Conservation (phyloP, 805 yeast genomes). For the Candida bentonensis region DNA sequence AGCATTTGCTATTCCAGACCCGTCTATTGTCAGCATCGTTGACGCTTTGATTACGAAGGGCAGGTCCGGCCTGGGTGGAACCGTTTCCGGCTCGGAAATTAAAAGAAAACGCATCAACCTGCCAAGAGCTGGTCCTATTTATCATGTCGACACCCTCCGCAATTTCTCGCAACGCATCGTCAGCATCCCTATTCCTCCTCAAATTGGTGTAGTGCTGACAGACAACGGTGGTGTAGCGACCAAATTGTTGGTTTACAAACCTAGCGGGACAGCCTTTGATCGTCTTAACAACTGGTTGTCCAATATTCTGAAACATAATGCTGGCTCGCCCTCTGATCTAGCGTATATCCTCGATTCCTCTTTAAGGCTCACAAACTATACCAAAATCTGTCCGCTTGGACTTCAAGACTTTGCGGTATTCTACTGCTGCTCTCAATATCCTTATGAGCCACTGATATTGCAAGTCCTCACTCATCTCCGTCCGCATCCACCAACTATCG, state of each 20-base stretch:
- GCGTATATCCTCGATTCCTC: background rate
- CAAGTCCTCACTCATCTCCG: background rate
- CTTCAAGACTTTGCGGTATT: conserved; percentile 2
- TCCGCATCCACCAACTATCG: background rate
- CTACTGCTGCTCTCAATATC: background rate
- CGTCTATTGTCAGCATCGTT: conserved; percentile 3
- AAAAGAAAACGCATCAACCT: background rate
- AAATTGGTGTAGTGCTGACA: conserved; percentile 9
- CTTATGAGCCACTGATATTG: background rate
- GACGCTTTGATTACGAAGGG: background rate
- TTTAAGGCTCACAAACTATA: background rate
- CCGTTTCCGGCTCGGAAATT: background rate
- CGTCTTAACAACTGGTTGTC: conserved; percentile 10
- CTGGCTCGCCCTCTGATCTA: background rate
- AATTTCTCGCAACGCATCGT: conserved; percentile 8
- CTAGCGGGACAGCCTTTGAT: conserved; percentile 7
- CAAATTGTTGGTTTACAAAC: conserved; percentile 8
- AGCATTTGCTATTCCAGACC: conserved; percentile 20
- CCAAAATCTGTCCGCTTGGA: background rate
- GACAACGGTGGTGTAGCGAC: conserved; percentile 6
- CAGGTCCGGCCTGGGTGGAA: background rate
- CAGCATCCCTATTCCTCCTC: conserved; percentile 9
- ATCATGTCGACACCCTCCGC: conserved; percentile 4
- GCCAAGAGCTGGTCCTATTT: background rate
- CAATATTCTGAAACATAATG: background rate